Percentiles rank a stretch among this genome's conserved stretches.
phyloP scores from a whole-genome alignment of 371 early-diverging fungal species.

The Mycotypha africana region DNA sequence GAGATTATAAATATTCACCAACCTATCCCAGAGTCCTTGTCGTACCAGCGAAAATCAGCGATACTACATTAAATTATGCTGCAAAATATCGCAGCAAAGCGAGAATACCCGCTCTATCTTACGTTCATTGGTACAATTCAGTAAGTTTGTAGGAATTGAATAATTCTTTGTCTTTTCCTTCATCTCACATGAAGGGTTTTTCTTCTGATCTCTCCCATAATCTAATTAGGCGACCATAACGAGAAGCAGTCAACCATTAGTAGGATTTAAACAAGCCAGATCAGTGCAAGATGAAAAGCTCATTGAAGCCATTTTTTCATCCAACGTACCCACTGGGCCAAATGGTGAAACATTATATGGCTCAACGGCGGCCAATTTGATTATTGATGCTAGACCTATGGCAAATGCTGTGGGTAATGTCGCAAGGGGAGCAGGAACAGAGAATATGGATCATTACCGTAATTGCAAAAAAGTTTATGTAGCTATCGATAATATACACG shows the following conservation, averaged over 20 bases:
- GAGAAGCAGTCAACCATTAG: conserved; percentile 92
- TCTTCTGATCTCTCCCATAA: no score
- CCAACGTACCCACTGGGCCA: conserved; percentile 40
- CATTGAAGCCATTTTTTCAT: conserved; percentile 82
- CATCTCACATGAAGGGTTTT: no score
- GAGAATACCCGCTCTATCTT: conserved; percentile 87
- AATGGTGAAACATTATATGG: conserved; percentile 42
- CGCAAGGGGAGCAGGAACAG: conserved; percentile 93
- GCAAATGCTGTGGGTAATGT: conserved; percentile 93
- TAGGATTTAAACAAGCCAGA: conserved; percentile 88
- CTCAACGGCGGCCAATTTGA: conserved; percentile 65
- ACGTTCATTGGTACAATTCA: conserved; percentile 77
- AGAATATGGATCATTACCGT: conserved; percentile 89
- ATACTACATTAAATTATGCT: conserved; percentile 84
- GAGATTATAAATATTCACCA: conserved; percentile 73
- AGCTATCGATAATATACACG: conserved; percentile 97
- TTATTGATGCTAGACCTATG: conserved; percentile 92
- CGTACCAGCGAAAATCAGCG: conserved; percentile 87
- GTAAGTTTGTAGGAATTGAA: conserved; percentile 37
- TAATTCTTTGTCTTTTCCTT: no score
- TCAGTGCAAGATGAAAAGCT: conserved; percentile 97
- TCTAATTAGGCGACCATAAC: conserved; percentile 90
- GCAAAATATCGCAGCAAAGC: conserved; percentile 88
- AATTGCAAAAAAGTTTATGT: conserved; percentile 81
- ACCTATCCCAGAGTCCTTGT: conserved; percentile 86